Base-by-base conservation (phyloP, 805 yeast genomes). In the Candida yuanshanica region DNA sequence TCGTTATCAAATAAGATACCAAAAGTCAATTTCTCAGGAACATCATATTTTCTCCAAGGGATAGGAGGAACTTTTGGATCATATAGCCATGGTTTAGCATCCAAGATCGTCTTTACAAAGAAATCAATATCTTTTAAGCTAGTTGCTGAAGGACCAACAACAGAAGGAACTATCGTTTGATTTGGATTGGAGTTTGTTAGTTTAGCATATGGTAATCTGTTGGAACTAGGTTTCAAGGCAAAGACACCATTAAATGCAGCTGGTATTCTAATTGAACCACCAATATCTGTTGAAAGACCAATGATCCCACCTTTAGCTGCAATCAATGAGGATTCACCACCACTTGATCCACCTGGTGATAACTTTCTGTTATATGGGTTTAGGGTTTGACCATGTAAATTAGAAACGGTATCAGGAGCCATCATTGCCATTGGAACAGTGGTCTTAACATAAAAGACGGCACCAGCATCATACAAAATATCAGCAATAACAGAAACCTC, bases 301-400 rank as follows among this genome's bases (percentile, higher is more conserved):
- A 81, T 46, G 1, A 76, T 71, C 13, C 83, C 75, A 4, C 78
- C 85, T 39, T 69, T 73, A 50, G 74, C 66, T 4, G 73, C 75
- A 41, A 79, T 73, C 43, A 76, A 58, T 0, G 83, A 77, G 48
- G 85, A 82, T 56, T 81, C 87, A 45, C 88, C 88, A 32, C 83
- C 80, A 7, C 83, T 75, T 1, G 84, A 78, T 11, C 88, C 88
- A 45, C 87, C 88, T 2, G 82, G 68, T n/a, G 83, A 72, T 42
- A 79, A 62, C 13, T 66, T 59, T 26, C 78, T 65, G 51, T 81
- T 80, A 58, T 63, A 59, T 1, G 84, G 78, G 52, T 80, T 80
- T 50, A 71, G 63, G 3, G 83, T 68, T 46, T 74, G 64, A 12
- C 85, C 86, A 34, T 65, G 68, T 51, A 81, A 65, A 59, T 75